A percentile compares a stretch with the other conserved stretches of the same genome.
Evolutionary conservation across 306 rosid species (phyloP).

Genomic region (Cucumis hystrix): DNA sequence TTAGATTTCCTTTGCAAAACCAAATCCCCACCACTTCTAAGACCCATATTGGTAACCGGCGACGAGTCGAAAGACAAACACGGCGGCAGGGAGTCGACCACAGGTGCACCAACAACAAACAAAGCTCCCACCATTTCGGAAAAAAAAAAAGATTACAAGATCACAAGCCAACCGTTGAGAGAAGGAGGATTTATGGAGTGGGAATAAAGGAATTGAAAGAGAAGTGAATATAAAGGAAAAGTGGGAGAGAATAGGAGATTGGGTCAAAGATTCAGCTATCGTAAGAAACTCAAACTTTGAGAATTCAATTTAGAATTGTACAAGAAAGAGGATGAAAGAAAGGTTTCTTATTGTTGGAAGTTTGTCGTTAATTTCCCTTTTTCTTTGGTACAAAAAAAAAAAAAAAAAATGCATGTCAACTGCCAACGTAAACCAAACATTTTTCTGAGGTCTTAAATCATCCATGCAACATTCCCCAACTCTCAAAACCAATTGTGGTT

Average conservation of each 20-base stretch:
- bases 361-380: background rate
- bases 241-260: constrained; percentile 15
- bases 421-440: constrained; percentile 32
- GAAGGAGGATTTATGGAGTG: background rate
- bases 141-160: background rate
- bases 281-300: constrained; percentile 11
- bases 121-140: constrained; percentile 61
- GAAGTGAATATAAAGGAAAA: constrained; percentile 1
- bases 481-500: background rate
- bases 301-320: constrained; percentile 10
- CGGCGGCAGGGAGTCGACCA: constrained; percentile 69
- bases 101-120: constrained; percentile 46
- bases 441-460: constrained; percentile 40
- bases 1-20: constrained; percentile 24
- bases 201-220: background rate
- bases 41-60: constrained; percentile 36
- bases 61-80: constrained; percentile 70
- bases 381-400: no score
- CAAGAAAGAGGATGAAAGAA: constrained; percentile 14
- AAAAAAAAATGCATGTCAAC: background rate
- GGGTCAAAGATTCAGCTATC: constrained; percentile 39
- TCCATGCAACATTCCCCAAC: background rate
- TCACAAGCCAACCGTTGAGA: background rate
- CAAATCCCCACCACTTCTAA: constrained; percentile 49
- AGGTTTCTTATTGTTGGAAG: constrained; percentile 15